Evolutionary conservation across 768 basidiomycete species (phyloP), one percentile per base, ranked within the genome.

Genomic region (Lactarius evosmus): DNA sequence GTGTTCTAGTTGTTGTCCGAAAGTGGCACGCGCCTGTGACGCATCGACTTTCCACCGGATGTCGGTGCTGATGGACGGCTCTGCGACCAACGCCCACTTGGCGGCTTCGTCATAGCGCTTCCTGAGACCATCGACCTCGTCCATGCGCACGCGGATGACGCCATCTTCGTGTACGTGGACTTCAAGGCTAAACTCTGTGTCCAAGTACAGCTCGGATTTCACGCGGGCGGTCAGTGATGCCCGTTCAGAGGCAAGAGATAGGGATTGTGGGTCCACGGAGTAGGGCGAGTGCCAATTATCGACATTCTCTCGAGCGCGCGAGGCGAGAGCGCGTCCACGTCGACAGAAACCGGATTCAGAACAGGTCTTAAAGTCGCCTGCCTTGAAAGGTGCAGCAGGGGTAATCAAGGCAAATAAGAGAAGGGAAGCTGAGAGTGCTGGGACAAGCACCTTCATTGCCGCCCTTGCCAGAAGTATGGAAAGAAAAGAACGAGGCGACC

Each of bases 331-430:
- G 53, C 96, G 86, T 57, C 95, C 93, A 51, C 89, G 77, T n/a
- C 92, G 84, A 79, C 97, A 98, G 76, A 99, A 98, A 22, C 91
- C 95, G 0, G 93, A 85, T 75, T 98, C 93, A n/a, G 82, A 81
- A 72, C 97, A 98, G 62, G 86, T 93, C 76, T 97, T 98, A 82
- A 95, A 99, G 75, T 98, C 93, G 63, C 88, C 82, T 22, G 80
- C 77, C 77, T 91, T 91, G 76, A 91, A 84, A 38, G 88, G 85
- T 32, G 81, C 69, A 7, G 79, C 73, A 19, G 73, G 63, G 17
- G 75, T 74, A 5, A 75, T 67, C 38, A 65, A 67, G 30, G 72
- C 67, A 19, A 78, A 69, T 51, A 74, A 70, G 55, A 79, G 71
- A 60, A 80, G 56, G 25, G 56, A 34, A 27, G 59, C 17, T 27